Conservation (phyloP, 306 rosid genomes). For the Astragalus membranaceus region DNA sequence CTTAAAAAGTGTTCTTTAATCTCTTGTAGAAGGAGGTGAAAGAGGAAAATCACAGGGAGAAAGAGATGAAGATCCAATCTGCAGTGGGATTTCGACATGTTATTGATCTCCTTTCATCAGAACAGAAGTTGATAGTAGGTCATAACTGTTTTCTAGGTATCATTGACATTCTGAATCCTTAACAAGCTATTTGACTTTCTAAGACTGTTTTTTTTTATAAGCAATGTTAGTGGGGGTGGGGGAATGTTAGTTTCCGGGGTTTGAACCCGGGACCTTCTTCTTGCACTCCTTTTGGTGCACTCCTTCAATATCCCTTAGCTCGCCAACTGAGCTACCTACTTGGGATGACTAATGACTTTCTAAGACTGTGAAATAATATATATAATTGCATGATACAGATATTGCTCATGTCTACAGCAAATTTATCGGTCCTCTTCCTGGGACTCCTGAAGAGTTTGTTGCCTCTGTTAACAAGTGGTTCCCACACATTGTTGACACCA, state of each 20-base stretch:
- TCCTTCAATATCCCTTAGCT: no score
- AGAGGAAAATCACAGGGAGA: slow-evolving; percentile 37
- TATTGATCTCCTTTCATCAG: slow-evolving; percentile 82
- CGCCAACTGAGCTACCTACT: no score
- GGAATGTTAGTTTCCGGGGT: no score
- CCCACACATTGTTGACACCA: slow-evolving; percentile 75
- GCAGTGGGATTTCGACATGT: slow-evolving; percentile 96
- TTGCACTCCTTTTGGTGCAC: no score
- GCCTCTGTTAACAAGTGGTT: slow-evolving; percentile 66
- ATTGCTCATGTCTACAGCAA: slow-evolving; percentile 75
- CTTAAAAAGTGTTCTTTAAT: slow-evolving; percentile 1
- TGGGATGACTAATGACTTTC: neutral
- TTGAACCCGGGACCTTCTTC: no score
- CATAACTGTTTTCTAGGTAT: slow-evolving; percentile 92
- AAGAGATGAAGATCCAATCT: slow-evolving; percentile 53
- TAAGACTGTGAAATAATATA: slow-evolving; percentile 18
- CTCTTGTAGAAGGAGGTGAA: slow-evolving; percentile 66
- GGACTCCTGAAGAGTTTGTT: slow-evolving; percentile 65
- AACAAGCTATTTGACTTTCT: neutral
- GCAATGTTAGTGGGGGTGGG: no score
- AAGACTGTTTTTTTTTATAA: no score
- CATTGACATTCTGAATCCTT: neutral
- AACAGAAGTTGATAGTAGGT: slow-evolving; percentile 76
- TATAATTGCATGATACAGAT: slow-evolving; percentile 51
- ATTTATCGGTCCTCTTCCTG: slow-evolving; percentile 84